Percentiles rank a stretch among this genome's conserved stretches.
phyloP scores from a whole-genome alignment of 306 rosid species.

The Trifolium subterraneum region DNA sequence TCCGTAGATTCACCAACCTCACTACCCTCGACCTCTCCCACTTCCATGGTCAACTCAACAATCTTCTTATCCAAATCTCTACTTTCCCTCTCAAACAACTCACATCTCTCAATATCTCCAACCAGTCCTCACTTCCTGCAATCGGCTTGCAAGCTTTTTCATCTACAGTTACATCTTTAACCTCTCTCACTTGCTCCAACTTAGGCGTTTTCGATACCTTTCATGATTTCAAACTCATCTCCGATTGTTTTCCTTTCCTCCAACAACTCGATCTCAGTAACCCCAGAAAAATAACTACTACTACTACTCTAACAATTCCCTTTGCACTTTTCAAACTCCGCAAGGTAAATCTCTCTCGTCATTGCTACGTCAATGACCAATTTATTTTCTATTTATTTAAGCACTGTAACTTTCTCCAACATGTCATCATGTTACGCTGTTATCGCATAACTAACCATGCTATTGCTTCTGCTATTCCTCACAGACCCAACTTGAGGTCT shows the following conservation, averaged over 20 bases:
- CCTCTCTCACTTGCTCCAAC: background rate
- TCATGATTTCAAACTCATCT: background rate
- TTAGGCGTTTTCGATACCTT: no score
- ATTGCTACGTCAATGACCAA: background rate
- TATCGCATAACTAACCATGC: background rate
- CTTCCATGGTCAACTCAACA: no score
- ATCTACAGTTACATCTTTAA: background rate
- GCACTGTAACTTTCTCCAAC: background rate
- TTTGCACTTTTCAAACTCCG: background rate
- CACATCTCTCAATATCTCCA: background rate
- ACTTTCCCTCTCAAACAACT: no score
- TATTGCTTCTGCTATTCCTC: background rate
- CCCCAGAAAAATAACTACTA: background rate
- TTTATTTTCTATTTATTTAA: background rate
- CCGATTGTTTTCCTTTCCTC: background rate
- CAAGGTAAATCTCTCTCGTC: background rate
- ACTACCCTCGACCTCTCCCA: no score
- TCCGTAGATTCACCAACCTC: conserved; percentile 47
- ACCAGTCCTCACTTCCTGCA: background rate
- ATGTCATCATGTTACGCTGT: background rate
- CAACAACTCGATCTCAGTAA: background rate
- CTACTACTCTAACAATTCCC: no score
- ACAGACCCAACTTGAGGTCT: background rate
- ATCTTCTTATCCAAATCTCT: no score
- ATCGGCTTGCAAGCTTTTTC: background rate